These are phyloP conservation scores for Mycena filopes DNA, from an alignment of 768 basidiomycete genomes.

Conservation along the genomic window DNA sequence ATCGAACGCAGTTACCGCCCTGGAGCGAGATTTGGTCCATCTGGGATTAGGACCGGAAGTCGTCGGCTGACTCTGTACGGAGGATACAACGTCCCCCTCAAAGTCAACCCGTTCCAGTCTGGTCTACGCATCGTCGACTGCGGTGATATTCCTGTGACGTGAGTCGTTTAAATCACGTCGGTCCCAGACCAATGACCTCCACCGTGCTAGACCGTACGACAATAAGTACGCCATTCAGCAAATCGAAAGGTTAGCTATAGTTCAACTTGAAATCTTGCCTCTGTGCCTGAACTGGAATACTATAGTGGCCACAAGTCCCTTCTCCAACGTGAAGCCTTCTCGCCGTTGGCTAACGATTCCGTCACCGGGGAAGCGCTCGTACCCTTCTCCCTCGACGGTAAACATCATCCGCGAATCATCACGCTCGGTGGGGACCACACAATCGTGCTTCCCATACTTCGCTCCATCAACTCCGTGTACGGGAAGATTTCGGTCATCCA, in stretches of 20 bases:
- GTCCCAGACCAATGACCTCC: background rate
- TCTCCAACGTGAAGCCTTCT: slow-evolving; percentile 70
- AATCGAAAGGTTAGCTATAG: slow-evolving; percentile 59
- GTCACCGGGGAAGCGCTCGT: slow-evolving; percentile 65
- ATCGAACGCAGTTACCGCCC: slow-evolving; percentile 69
- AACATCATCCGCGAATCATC: slow-evolving; percentile 80
- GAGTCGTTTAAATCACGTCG: slow-evolving; percentile 25
- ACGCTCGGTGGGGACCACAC: slow-evolving; percentile 92
- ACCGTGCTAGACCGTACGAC: slow-evolving; percentile 68
- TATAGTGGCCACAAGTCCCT: slow-evolving; percentile 69
- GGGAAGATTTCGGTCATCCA: slow-evolving; percentile 87
- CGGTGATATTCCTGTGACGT: slow-evolving; percentile 81
- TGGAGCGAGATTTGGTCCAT: slow-evolving; percentile 88
- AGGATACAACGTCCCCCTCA: slow-evolving; percentile 81
- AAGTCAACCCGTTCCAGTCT: slow-evolving; percentile 75
- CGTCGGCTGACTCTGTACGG: slow-evolving; percentile 80
- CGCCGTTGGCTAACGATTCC: slow-evolving; percentile 71
- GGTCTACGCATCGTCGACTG: slow-evolving; percentile 81
- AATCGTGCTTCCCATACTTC: slow-evolving; percentile 69
- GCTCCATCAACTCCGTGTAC: slow-evolving; percentile 81
- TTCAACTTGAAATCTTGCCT: background rate
- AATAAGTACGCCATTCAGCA: slow-evolving; percentile 78
- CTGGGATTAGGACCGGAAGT: slow-evolving; percentile 83
- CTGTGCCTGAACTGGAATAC: background rate
- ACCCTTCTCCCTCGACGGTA: slow-evolving; percentile 75